These are phyloP conservation scores for Bocquillonia castaneifolia DNA, from an alignment of 441 rosid species.

Conservation along the genomic window DNA sequence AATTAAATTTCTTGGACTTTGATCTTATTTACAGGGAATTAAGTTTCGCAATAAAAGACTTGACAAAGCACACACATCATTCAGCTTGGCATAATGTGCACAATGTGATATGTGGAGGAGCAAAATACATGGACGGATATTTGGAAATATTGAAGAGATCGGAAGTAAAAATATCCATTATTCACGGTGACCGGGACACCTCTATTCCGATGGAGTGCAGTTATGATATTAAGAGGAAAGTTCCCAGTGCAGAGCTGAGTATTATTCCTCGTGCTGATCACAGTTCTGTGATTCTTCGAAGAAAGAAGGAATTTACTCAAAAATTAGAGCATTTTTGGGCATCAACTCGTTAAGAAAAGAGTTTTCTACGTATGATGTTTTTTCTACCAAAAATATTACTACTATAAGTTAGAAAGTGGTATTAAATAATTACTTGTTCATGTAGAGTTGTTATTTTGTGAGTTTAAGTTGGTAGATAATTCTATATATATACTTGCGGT, in stretches of 20 bases:
- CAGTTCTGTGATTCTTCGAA: constrained; percentile 40
- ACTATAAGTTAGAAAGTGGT: no score
- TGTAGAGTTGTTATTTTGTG: no score
- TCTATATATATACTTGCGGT: no score
- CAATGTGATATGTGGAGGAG: constrained; percentile 74
- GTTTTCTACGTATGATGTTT: no score
- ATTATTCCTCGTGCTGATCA: constrained; percentile 48
- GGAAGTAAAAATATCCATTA: constrained; percentile 34
- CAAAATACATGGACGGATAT: constrained; percentile 45
- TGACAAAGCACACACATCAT: constrained; percentile 70
- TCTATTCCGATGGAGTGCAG: constrained; percentile 55
- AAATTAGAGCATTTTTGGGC: constrained; percentile 12
- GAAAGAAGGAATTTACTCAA: constrained; percentile 31
- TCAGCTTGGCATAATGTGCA: constrained; percentile 88
- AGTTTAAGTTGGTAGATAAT: no score
- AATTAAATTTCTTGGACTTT: background rate
- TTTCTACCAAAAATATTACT: no score
- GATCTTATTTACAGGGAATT: constrained; percentile 35
- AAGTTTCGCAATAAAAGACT: constrained; percentile 35
- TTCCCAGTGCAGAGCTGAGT: constrained; percentile 37
- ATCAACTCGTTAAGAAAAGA: background rate
- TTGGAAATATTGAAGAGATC: constrained; percentile 36
- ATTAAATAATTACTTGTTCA: no score
- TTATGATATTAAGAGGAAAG: constrained; percentile 41
- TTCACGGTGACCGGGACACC: constrained; percentile 57